Base-by-base conservation (phyloP, 768 basidiomycete genomes). In the Suillus discolor region DNA sequence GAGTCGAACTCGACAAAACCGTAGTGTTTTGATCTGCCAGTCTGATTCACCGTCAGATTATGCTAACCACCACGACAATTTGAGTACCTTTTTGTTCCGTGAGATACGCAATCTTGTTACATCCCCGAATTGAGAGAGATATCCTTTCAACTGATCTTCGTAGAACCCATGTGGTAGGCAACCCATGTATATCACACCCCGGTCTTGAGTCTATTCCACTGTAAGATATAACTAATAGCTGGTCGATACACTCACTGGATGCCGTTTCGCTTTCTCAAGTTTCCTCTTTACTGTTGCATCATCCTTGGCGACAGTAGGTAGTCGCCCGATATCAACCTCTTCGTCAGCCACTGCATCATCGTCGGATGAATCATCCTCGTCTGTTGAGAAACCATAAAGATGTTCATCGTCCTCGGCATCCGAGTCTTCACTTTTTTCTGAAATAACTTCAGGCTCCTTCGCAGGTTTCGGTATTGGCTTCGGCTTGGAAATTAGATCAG, bases 121-220 rank as follows among this genome's bases (percentile, higher is more conserved):
- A 51, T 89, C 85, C 6, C 97, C 97, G 69, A 99, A 99, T 75
- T 99, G 97, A 34, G 91, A 85, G 74, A 99, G 97, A 79, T 99
- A 99, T 2, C 87, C 89, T 68, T 87, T 88, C 77, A 99, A 88
- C 77, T 98, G 91, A 63, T 93, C 94, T 78, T 99, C 97, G 78
- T 94, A 97, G 79, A 99, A 99, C 25, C 97, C 97, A 71, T 98
- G 96, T 2, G 97, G 97, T 62, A 99, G 85, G 66, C 96, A 89
- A 18, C 96, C 90, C 62, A 99, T 83, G 81, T 88, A 96, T 25
- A 99, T 74, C 0, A 96, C 94, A 31, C 97, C 97, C 49, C 85
- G 86, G 70, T 94, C 88, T 68, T 82, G 84, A 34, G 82, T 80
- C 70, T 67, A 61, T 38, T 47, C 31, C 44, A 44, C 39, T 28